Base-by-base conservation (phyloP, 768 basidiomycete genomes). In the Russula olivacea region DNA sequence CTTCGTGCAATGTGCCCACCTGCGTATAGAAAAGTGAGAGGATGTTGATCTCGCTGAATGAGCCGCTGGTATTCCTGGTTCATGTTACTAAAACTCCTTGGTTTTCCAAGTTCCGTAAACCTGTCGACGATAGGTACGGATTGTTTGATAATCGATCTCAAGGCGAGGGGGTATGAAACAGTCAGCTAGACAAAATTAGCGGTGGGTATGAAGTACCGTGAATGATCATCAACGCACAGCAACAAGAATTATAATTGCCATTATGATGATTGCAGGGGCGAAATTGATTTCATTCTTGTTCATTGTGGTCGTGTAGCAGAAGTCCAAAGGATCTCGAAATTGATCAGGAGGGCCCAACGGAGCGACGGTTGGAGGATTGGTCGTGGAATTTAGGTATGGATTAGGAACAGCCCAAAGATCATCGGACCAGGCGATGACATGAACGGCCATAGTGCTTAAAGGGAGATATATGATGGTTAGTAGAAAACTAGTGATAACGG, bases 301-400 rank as follows among this genome's bases (percentile, higher is more conserved):
- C 86, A 90, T 87, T 0, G 88, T 90, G 0, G 89, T 91, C 4
- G 86, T 89, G 76, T 82, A 91, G 72, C 88, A 91, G 66, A 89
- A 89, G 71, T 89, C 86, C 55, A 86, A 68, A 3, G 87, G 80
- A 63, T 82, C 81, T 47, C 83, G 81, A 70, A 75, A 88, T 68
- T 83, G 77, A 58, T 75, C 76, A 0, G 81, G 23, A 12, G 85
- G 81, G 0, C 87, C 87, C 17, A 88, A 72, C 2, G 83, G 80
- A 1, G 78, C 70, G 0, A 84, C 67, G 1, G 70, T 64, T 1
- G 86, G 83, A 2, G 83, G 80, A 28, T 74, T 77, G 1, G 77
- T 69, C 1, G 83, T 83, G 3, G 81, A 77, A 68, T 86, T 85
- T 51, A 73, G 73, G 68, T 89, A 89, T 4, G 87, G 87, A 70